Evolutionary conservation across 2,329 filamentous ascomycete genomes (phyloP).

Genomic region (Coniella vitis): DNA sequence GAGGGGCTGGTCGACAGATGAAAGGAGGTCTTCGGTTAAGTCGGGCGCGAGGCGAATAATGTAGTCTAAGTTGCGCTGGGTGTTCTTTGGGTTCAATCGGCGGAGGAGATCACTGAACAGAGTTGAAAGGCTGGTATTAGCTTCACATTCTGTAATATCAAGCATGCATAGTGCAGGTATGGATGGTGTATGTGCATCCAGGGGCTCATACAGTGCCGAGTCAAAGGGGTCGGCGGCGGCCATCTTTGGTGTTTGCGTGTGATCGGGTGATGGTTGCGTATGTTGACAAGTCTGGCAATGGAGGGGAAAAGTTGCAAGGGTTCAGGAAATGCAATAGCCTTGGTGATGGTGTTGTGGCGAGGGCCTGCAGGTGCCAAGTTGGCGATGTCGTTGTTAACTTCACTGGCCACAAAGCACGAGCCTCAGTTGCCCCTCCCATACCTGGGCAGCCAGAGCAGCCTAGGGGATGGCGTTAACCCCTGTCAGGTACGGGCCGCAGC

Average conservation of each 20-base stretch:
- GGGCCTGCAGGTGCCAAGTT: too few relatives aligned
- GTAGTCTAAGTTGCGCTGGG: conserved; percentile 76
- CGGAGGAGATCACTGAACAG: conserved; percentile 83
- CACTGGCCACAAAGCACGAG: conserved; percentile 11
- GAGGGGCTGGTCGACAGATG: conserved; percentile 93
- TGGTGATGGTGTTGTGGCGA: not conserved
- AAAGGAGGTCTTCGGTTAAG: conserved; percentile 94
- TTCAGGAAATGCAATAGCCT: not conserved
- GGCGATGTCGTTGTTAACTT: conserved; percentile 12
- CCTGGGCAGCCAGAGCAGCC: conserved; percentile 1
- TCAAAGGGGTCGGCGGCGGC: conserved; percentile 61
- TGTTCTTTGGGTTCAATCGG: conserved; percentile 91
- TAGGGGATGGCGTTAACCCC: not conserved
- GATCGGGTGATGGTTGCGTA: not conserved
- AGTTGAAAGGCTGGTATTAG: conserved; percentile 3
- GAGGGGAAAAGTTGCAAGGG: not conserved
- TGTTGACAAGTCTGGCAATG: not conserved
- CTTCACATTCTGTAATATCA: not conserved
- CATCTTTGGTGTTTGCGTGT: conserved; percentile 27
- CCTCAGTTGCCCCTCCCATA: conserved; percentile 16
- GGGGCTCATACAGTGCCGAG: conserved; percentile 60
- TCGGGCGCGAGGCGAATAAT: conserved; percentile 86
- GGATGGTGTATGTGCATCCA: conserved; percentile 2
- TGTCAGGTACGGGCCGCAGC: conserved; percentile 1
- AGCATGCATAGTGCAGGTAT: not conserved